Percentiles rank a stretch among this genome's conserved stretches.
Evolutionary conservation across 2,329 filamentous ascomycete genomes (phyloP).

Genomic region (Colletotrichum liaoningense): DNA sequence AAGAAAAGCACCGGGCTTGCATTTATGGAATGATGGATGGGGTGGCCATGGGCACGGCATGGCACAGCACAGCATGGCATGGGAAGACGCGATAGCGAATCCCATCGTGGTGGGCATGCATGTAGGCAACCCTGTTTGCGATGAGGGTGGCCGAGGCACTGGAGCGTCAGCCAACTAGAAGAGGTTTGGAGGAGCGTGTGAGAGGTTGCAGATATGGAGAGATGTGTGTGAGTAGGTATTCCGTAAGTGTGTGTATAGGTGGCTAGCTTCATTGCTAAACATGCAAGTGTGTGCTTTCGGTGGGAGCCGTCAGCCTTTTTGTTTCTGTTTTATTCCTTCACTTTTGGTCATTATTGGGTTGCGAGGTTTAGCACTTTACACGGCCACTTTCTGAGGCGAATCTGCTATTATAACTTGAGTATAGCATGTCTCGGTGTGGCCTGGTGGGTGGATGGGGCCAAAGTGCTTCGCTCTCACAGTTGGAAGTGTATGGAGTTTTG

Average conservation of each 20-base stretch:
- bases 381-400: background rate
- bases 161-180: background rate
- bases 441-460: background rate
- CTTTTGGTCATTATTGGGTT: background rate
- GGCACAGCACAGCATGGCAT: too few species aligned
- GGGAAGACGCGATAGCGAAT: background rate
- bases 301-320: background rate
- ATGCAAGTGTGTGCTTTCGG: conserved; percentile 31
- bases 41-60: background rate
- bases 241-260: background rate
- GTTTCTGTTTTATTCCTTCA: background rate
- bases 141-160: background rate
- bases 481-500: conserved; percentile 2
- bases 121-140: background rate
- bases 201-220: background rate
- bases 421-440: background rate
- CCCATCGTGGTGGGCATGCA: background rate
- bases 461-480: background rate
- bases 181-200: background rate
- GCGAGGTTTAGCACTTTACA: background rate
- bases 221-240: background rate
- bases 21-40: background rate
- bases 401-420: background rate
- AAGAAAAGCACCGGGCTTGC: background rate
- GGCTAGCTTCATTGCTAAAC: background rate